phyloP scores from a whole-genome alignment of 306 rosid genomes.

The Vachellia pachyceras region DNA sequence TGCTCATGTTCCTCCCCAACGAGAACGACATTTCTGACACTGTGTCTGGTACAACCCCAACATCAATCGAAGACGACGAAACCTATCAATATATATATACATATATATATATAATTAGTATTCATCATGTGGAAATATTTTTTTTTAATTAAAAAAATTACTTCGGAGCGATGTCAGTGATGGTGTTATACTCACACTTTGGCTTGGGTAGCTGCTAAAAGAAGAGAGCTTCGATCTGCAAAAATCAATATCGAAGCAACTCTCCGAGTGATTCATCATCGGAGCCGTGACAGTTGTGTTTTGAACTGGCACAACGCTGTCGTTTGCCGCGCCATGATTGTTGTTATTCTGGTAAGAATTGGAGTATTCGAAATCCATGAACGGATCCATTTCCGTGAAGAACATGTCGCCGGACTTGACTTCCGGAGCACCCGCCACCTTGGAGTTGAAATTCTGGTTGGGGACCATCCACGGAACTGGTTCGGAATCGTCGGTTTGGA shows the following conservation, averaged over 20 bases:
- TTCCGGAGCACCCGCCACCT: constrained; percentile 47
- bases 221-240: constrained; percentile 67
- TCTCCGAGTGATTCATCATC: constrained; percentile 39
- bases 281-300: constrained; percentile 40
- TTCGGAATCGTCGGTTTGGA: constrained; percentile 30
- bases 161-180: background rate
- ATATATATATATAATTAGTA: background rate
- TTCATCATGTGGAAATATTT: background rate
- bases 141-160: background rate
- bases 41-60: constrained; percentile 72
- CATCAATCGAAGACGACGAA: constrained; percentile 63
- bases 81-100: constrained; percentile 41
- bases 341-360: constrained; percentile 40
- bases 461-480: constrained; percentile 46
- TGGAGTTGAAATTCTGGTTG: constrained; percentile 40
- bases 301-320: constrained; percentile 69
- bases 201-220: constrained; percentile 56
- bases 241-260: constrained; percentile 58
- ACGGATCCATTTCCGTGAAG: constrained; percentile 60
- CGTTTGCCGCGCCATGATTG: constrained; percentile 40
- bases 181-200: constrained; percentile 50
- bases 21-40: constrained; percentile 53
- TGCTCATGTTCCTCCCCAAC: constrained; percentile 32
- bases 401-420: constrained; percentile 47
- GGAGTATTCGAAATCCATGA: constrained; percentile 57